phyloP scores from a whole-genome alignment of 805 yeast species.

The Suhomyces kilbournensis region DNA sequence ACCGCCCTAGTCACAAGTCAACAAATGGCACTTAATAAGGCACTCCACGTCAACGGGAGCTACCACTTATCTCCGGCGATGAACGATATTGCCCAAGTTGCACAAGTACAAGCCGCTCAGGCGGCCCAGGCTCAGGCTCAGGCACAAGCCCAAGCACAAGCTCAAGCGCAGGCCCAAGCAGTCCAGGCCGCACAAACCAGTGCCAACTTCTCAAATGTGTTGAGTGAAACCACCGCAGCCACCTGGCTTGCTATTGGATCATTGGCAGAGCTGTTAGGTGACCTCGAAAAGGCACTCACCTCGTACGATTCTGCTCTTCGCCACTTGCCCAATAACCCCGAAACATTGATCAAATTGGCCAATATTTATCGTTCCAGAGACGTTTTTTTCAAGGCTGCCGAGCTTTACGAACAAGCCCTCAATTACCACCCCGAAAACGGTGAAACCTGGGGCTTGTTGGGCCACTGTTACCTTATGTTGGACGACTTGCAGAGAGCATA shows the following conservation, averaged over 20 bases:
- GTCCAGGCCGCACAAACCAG: not conserved
- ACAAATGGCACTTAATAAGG: slow-evolving; percentile 7
- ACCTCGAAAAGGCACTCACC: slow-evolving; percentile 81
- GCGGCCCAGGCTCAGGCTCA: slow-evolving; percentile 4
- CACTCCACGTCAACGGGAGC: slow-evolving; percentile 6
- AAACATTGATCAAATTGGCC: slow-evolving; percentile 81
- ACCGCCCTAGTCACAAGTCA: not conserved
- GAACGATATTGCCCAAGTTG: slow-evolving; percentile 10
- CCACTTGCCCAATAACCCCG: slow-evolving; percentile 81
- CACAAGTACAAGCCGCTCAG: not conserved
- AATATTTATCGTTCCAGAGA: slow-evolving; percentile 85
- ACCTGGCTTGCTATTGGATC: slow-evolving; percentile 91
- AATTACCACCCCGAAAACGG: slow-evolving; percentile 83
- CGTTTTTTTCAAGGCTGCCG: slow-evolving; percentile 91
- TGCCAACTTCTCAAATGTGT: slow-evolving; percentile 13
- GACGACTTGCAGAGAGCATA: slow-evolving; percentile 96
- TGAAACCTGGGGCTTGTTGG: slow-evolving; percentile 94
- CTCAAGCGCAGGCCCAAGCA: slow-evolving; percentile 2
- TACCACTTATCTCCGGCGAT: slow-evolving; percentile 6
- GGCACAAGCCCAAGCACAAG: slow-evolving; percentile 5
- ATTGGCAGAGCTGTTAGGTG: slow-evolving; percentile 85
- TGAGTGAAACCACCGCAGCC: slow-evolving; percentile 60
- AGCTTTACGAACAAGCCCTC: slow-evolving; percentile 83
- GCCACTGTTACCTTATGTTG: slow-evolving; percentile 95
- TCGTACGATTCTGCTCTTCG: slow-evolving; percentile 87